Conservation (phyloP, 148 eudicot species). For the Agrostemma githago region DNA sequence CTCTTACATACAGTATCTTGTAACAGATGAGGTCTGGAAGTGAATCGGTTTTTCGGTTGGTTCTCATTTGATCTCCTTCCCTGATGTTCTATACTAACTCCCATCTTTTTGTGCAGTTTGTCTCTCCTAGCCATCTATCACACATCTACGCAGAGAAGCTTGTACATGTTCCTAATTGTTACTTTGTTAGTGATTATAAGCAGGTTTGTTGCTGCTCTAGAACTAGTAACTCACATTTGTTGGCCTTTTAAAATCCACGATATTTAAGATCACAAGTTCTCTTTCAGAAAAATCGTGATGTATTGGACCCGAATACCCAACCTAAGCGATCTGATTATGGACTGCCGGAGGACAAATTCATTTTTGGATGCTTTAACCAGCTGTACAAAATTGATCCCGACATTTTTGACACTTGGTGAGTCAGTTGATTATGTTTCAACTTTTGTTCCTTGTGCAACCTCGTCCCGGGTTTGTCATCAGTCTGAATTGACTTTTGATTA, state of each 20-base stretch:
- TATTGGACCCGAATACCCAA: constrained; percentile 56
- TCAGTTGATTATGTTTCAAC: neutral
- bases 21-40: constrained; percentile 81
- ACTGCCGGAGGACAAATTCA: constrained; percentile 85
- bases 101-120: constrained; percentile 54
- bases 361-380: constrained; percentile 96
- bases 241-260: neutral
- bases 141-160: constrained; percentile 90
- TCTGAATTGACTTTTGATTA: no score
- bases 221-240: neutral
- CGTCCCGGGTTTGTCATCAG: neutral
- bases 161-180: constrained; percentile 93
- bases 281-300: constrained; percentile 82
- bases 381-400: constrained; percentile 97
- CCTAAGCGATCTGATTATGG: constrained; percentile 93
- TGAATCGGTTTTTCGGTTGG: neutral
- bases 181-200: constrained; percentile 94
- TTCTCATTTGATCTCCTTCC: neutral
- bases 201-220: constrained; percentile 46
- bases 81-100: neutral
- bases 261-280: neutral
- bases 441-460: neutral
- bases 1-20: constrained; percentile 76
- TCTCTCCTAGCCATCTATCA: constrained; percentile 65
- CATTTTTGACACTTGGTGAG: constrained; percentile 78